Evolutionary conservation across 2,329 filamentous ascomycete genomes (phyloP).

Genomic region (Alternaria gaisen): DNA sequence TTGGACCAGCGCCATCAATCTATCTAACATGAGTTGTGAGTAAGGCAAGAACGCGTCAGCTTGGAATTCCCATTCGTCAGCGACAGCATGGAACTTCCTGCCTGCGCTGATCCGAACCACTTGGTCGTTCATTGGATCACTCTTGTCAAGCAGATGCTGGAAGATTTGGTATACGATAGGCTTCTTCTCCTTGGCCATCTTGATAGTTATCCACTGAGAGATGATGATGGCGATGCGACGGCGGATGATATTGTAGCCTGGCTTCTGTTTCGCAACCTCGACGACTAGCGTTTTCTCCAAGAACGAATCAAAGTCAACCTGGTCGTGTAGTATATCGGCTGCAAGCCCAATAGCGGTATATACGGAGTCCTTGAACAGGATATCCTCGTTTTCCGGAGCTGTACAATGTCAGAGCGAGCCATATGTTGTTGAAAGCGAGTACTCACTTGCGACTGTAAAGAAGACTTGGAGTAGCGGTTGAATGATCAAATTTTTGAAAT

Average conservation of each 20-base stretch:
- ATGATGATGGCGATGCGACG: conserved; percentile 88
- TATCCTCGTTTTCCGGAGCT: conserved; percentile 69
- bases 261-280: conserved; percentile 76
- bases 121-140: conserved; percentile 83
- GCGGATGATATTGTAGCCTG: conserved; percentile 81
- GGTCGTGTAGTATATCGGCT: conserved; percentile 75
- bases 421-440: background rate
- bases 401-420: conserved; percentile 25
- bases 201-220: conserved; percentile 87
- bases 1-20: conserved; percentile 79
- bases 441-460: conserved; percentile 73
- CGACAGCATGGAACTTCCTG: conserved; percentile 79
- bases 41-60: conserved; percentile 78
- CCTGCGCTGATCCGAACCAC: conserved; percentile 93
- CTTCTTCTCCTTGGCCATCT: conserved; percentile 72
- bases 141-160: conserved; percentile 80
- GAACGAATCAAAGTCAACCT: conserved; percentile 85
- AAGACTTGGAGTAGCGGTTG: conserved; percentile 86
- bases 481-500: conserved; percentile 84
- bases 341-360: conserved; percentile 93
- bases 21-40: conserved; percentile 74
- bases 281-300: conserved; percentile 76
- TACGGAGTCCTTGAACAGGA: conserved; percentile 90
- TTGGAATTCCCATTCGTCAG: conserved; percentile 85
- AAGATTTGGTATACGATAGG: conserved; percentile 87